These are phyloP conservation scores for Opeltia flavorubescens DNA, from an alignment of 495 filamentous ascomycete genomes.

Conservation along the genomic window DNA sequence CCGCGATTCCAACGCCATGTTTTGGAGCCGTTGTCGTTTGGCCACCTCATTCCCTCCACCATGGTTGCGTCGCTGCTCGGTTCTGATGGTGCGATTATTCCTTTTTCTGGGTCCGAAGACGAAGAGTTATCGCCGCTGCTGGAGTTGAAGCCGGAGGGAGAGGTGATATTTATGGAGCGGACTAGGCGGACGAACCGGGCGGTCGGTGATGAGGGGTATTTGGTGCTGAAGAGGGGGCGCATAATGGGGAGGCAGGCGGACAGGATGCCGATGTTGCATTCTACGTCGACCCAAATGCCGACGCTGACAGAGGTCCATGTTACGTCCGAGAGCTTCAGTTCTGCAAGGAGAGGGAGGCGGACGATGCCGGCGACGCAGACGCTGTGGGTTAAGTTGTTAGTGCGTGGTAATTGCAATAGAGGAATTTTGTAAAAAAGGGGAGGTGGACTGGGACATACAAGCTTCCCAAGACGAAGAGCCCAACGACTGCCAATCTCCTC, in stretches of 20 bases:
- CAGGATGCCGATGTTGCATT: conserved; percentile 31
- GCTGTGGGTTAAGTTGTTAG: too few species aligned
- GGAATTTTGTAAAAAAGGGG: too few species aligned
- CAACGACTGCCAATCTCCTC: conserved; percentile 15
- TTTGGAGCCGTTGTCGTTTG: background rate
- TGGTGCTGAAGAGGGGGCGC: conserved; percentile 28
- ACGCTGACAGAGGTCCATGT: conserved; percentile 18
- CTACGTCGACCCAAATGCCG: conserved; percentile 31
- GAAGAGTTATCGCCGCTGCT: background rate
- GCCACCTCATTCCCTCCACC: background rate
- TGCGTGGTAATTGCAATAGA: too few species aligned
- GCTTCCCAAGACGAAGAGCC: conserved; percentile 2
- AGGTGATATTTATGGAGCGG: background rate
- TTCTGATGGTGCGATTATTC: background rate
- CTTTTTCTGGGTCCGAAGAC: background rate
- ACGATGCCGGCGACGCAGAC: conserved; percentile 12
- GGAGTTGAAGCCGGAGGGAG: background rate
- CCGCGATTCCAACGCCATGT: background rate
- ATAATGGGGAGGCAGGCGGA: conserved; percentile 34
- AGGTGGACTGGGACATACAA: conserved; percentile 2
- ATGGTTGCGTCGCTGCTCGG: background rate
- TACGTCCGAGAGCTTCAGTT: conserved; percentile 18
- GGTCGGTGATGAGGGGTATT: background rate
- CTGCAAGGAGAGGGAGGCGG: conserved; percentile 21
- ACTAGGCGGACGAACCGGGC: background rate